Base-by-base conservation (phyloP, 495 filamentous ascomycete genomes). In the Astrothelium macrocarpum region DNA sequence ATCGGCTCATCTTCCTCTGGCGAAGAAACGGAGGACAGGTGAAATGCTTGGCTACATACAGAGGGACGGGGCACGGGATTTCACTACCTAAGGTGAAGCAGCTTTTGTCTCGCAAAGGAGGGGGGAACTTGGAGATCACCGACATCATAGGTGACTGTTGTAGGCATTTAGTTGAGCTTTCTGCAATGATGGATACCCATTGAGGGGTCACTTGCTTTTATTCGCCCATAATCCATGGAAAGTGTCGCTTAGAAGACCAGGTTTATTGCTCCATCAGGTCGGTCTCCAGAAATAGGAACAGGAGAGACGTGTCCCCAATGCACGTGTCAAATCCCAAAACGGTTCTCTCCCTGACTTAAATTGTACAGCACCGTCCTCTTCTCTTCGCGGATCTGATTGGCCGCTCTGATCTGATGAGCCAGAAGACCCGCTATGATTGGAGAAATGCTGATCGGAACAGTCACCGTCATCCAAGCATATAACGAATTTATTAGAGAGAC, bases 21-120 rank as follows among this genome's bases (percentile, higher is more conserved):
- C 7, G n/a, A 18, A 59, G 36, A 32, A 58, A 39, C 20, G 10
- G 28, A 12, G 36, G 20, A 32, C 14, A 45, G 56, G 73, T 7
- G 11, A 18, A 59, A 32, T 74, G 70, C 77, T 72, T 69, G 78
- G 76, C 84, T 84, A 82, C 79, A 1, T 82, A 84, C 64, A 81
- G 83, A 1, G 82, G 83, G 0, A 71, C 77, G 0, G 83, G 83
- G 0, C 80, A 81, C 36, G 74, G 79, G 23, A 68, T 84, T 4
- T 83, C 79, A 2, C 71, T 76, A 1, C 79, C 75, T 1, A 80
- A 81, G 2, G 71, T 84, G 64, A 70, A 79, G 61, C 67, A 63
- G 36, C 53, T 70, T 28, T 28, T 66, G 61, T 64, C n/a, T 16
- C 25, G 25, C 12, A 56, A 29, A 29, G 49, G 26, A 10, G 49